Evolutionary conservation across 1,284 basidiomycete genomes (phyloP), one percentile per base, ranked within the genome.

Genomic region (Dichomitus squalens): DNA sequence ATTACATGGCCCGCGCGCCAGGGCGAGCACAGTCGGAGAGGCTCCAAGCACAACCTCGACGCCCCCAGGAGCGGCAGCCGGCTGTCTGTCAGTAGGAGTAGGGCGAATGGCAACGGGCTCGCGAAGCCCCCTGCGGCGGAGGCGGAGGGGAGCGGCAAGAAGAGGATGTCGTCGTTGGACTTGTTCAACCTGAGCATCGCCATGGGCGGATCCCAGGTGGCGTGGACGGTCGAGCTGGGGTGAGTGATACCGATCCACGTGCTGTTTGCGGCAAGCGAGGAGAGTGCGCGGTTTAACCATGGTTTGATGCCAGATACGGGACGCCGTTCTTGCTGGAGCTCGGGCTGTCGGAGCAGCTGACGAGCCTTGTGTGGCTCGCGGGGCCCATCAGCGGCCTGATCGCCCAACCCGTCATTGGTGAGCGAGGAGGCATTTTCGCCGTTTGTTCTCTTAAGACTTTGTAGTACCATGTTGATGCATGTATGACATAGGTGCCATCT

Each of bases 361-460:
- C 97, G 4, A 92, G 93, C 55, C 81, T 98, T 14, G 96, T 99
- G 29, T 99, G 96, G 96, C 83, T 99, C 43, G 96, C 96, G 29
- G 97, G 96, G 5, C 95, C 95, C 8, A 90, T 98, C 58, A 93
- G 92, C 55, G 96, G 96, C 7, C 79, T 99, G 46, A 80, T 99
- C 53, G 95, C 95, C 4, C 96, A 99, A 72, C 96, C 96, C 18
- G 81, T 98, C 58, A 96, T 99, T 64, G 96, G 93, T 87, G 66
- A 59, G 81, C 68, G 9, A 18, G 4, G 47, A 20, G 7, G 2
- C n/a, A 4, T 7, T 7, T 18, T 16, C 23, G 3, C 41, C 7
- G 41, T 25, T 23, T 3, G 16, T 7, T 31, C 11, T 18, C 9
- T 2, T 23, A 7, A 25, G 40, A 20, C 20, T 4, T 23, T 43